Evolutionary conservation across 257 asterid species (phyloP), one percentile per base, ranked within the genome.

Genomic region (Echium plantagineum): DNA sequence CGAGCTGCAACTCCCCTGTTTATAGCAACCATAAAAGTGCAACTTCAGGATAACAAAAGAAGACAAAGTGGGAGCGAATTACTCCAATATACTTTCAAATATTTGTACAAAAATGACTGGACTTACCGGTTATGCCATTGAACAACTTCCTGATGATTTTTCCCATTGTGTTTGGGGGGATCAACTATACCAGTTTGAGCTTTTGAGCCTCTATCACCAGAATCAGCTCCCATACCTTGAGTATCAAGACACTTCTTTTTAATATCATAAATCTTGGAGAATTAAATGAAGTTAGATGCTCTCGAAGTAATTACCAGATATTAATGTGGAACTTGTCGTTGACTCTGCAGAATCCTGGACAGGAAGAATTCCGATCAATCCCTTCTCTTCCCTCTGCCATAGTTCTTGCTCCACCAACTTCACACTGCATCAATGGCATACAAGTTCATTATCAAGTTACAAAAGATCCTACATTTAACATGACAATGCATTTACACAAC

Each of bases 301-400:
- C 17, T 21, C 5, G 49, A 19, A 65, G 56, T 24, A 26, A 62
- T 77, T 77, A 91, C 98, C 98, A 78, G 86, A 62, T 57, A 90
- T 70, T 59, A 72, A 58, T 35, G 68, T 18, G 55, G 94, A 55
- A 62, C 74, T 83, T 18, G 75, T 75, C 20, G 80, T 54, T 12
- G 80, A 64, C 76, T 78, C 95, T 2, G 80, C 88, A 52, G 89
- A 83, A 77, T 93, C 97, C 57, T 94, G 83, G 42, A 93, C 97
- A 1, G 97, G 99, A 55, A 93, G 82, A 76, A 93, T 83, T 58
- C 99, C 99, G 58, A 89, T 89, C 24, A 93, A 66, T 21, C 99
- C 99, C 75, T 89, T 89, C 78, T 85, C 99, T 66, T 93, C 99
- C 76, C 97, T 86, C 85, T 93, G 97, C 97, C 99, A 93, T 67